Base-by-base conservation (phyloP, 2,329 filamentous ascomycete species). In the Aspergillus neotritici region DNA sequence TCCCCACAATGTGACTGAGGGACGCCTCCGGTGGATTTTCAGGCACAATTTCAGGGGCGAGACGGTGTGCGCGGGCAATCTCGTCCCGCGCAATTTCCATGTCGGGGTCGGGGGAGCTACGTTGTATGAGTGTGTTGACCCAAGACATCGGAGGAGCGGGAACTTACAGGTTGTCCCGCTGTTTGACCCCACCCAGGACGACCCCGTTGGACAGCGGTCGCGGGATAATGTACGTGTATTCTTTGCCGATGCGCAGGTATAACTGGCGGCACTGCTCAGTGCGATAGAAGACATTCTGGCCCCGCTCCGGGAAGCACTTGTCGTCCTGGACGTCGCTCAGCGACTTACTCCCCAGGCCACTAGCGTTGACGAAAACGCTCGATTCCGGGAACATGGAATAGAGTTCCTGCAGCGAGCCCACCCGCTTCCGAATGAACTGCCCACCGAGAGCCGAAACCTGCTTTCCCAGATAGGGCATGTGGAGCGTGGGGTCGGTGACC, bases 191-290 rank as follows among this genome's bases (percentile, higher is more conserved):
- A 11, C 64, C 64, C 4, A 67, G 39, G 1, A 67, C 52, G 4
- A 67, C 53, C 4, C 62, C 64, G 2, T 55, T 44, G 1, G 64
- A 62, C 8, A 57, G 34, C 3, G 64, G 62, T 12, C 64, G 61
- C 15, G 64, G 64, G 10, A 67, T 66, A 17, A 67, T 53, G 47
- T 67, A 67, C 15, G 64, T 67, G 37, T 67, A 67, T 44, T 67
- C 62, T 31, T 57, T 51, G 25, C 64, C 64, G 40, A 64, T 64
- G 2, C 62, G 60, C 32, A 67, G 65, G 47, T 64, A 63, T 51
- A 67, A 49, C 1, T 51, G 60, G 9, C 56, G 36, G 42, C 57
- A 62, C 17, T 58, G 46, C 3, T 60, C 49, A 1, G 63, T 67
- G 30, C 47, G 50, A 12, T 59, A 54, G 35, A 66, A 66, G 6